Evolutionary conservation across 2,329 filamentous ascomycete genomes (phyloP), one percentile per base, ranked within the genome.

Genomic region (Arthrobotrys musiformis): DNA sequence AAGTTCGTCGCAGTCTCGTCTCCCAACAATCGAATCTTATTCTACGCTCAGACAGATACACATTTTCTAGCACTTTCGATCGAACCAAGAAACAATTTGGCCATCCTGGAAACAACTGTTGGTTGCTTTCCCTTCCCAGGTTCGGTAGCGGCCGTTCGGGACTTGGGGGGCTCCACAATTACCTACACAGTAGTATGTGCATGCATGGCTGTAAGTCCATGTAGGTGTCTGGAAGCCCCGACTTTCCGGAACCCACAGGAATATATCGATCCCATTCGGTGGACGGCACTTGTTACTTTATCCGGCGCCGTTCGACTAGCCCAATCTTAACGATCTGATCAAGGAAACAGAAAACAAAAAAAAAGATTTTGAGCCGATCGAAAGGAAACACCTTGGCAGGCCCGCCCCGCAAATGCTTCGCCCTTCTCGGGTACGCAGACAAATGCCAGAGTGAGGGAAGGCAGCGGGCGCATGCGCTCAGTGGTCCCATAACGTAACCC

Each of bases 361-460:
- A 30, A 30, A 50, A 50, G 30, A 5, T 11, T 35, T 6, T 5
- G 17, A 44, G 52, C 17, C n/a, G 52, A 19, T 26, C 19, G 54
- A 58, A 40, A 4, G 8, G 37, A 22, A 62, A 33, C 15, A n/a
- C 33, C 64, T 69, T 58, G 64, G 64, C 64, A 17, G 37, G 52
- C 50, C 50, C 28, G 63, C 30, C 35, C n/a, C 30, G 30, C 33
- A 44, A 62, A 62, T 52, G 44, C 66, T 70, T 70, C 66, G 66
- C 66, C 66, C 66, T 37, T 52, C 40, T 54, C 22, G 54, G 17
- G 17, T 42, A 70, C 66, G 66, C 54, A 70, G 40, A 42, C 66
- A 22, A 70, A 70, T 58, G 30, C 66, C 54, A 62, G 11, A 33
- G 52, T 28, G 33, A 69, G 19, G 44, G 13, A 28, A 46, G 42